A percentile compares a stretch with the other conserved stretches of the same genome.
Evolutionary conservation across 768 basidiomycete species (phyloP).

Genomic region (Gloeopeniophorella convolvens): DNA sequence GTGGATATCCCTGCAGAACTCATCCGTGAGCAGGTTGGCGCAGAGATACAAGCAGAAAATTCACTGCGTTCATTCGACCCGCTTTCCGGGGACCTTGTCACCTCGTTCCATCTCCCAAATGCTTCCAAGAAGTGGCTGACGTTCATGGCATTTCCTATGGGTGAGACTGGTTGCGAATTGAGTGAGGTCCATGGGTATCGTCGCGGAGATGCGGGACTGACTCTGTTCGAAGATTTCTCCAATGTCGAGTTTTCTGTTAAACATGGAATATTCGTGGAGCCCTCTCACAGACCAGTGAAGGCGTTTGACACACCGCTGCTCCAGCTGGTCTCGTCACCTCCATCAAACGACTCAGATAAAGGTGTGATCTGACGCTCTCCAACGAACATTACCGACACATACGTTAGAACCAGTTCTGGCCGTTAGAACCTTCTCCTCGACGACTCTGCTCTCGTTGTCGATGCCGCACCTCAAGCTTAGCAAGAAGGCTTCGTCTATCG

Average conservation of each 20-base stretch:
- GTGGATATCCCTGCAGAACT: slow-evolving; percentile 67
- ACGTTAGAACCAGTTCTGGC: slow-evolving; percentile 28
- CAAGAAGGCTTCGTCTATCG: not conserved
- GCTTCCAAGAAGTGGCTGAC: slow-evolving; percentile 24
- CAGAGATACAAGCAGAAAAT: slow-evolving; percentile 34
- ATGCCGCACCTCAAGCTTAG: not conserved
- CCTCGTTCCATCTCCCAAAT: slow-evolving; percentile 31
- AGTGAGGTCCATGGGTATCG: slow-evolving; percentile 38
- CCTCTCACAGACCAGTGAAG: slow-evolving; percentile 35
- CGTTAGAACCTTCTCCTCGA: slow-evolving; percentile 43
- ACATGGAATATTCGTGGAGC: slow-evolving; percentile 31
- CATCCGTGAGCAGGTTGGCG: slow-evolving; percentile 47
- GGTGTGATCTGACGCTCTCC: slow-evolving; percentile 9
- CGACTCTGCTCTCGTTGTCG: slow-evolving; percentile 14
- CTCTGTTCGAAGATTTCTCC: slow-evolving; percentile 42
- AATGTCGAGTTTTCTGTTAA: slow-evolving; percentile 29
- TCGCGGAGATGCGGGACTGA: not conserved
- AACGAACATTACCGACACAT: not conserved
- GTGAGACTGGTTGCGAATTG: slow-evolving; percentile 49
- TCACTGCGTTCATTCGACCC: slow-evolving; percentile 48
- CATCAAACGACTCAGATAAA: not conserved
- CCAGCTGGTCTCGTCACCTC: slow-evolving; percentile 38
- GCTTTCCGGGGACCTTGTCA: slow-evolving; percentile 47
- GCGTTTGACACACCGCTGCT: slow-evolving; percentile 63
- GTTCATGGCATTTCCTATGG: slow-evolving; percentile 56